Evolutionary conservation across 257 asterid species (phyloP).

Genomic region (Ballota nigra): DNA sequence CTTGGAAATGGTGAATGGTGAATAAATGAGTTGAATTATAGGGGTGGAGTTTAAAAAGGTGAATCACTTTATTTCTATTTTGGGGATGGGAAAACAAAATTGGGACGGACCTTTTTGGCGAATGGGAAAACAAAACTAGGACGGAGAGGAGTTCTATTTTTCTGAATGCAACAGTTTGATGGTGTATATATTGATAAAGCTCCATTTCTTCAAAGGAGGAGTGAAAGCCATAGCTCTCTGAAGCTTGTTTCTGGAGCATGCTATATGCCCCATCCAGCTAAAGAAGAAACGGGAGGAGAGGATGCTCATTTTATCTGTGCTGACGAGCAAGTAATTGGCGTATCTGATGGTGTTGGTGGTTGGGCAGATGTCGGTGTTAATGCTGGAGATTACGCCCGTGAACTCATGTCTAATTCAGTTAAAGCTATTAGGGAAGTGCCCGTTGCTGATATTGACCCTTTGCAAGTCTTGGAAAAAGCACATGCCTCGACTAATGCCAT

Average conservation of each 20-base stretch:
- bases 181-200: conserved; percentile 11
- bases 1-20: too few relatives aligned
- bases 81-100: too few relatives aligned
- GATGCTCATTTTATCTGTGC: conserved; percentile 84
- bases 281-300: conserved; percentile 85
- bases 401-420: conserved; percentile 74
- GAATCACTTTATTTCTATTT: too few relatives aligned
- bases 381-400: conserved; percentile 82
- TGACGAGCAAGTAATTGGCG: conserved; percentile 76
- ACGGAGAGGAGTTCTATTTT: too few relatives aligned
- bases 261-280: conserved; percentile 85
- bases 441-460: conserved; percentile 48
- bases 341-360: conserved; percentile 98
- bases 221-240: conserved; percentile 27
- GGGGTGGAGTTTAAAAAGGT: too few relatives aligned
- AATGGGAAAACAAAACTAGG: too few relatives aligned
- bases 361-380: conserved; percentile 91
- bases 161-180: background rate
- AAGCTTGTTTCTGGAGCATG: conserved; percentile 73
- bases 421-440: conserved; percentile 50
- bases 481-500: conserved; percentile 51
- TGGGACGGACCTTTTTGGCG: too few relatives aligned
- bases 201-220: conserved; percentile 24
- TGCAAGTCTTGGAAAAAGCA: conserved; percentile 71
- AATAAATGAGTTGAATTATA: too few relatives aligned